Evolutionary conservation across 1,284 basidiomycete genomes (phyloP).

Genomic region (Marasmius fiardii): DNA sequence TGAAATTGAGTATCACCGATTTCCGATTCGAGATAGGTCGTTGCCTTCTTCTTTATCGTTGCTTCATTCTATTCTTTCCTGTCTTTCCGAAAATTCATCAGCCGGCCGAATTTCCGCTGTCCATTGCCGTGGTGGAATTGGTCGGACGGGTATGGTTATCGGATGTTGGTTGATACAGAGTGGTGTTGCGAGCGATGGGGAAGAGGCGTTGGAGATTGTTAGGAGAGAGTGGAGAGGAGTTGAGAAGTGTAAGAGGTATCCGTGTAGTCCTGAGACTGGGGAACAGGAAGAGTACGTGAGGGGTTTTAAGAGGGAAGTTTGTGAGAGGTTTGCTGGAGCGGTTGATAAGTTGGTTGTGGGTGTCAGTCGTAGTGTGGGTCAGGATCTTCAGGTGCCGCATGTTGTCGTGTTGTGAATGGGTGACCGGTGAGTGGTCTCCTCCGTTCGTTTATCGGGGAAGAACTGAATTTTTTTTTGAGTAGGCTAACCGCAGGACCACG

Average conservation of each 20-base stretch:
- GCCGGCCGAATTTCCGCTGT: slow-evolving; percentile 59
- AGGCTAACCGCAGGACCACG: too few relatives aligned
- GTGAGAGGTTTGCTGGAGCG: too few relatives aligned
- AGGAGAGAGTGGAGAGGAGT: slow-evolving; percentile 68
- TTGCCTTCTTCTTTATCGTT: slow-evolving; percentile 54
- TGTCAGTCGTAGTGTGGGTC: too few relatives aligned
- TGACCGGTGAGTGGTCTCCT: too few relatives aligned
- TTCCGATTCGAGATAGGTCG: slow-evolving; percentile 69
- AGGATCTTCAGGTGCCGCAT: too few relatives aligned
- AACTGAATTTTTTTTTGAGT: too few relatives aligned
- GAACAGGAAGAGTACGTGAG: slow-evolving; percentile 70
- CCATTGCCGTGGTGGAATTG: slow-evolving; percentile 75
- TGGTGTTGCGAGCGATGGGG: slow-evolving; percentile 54
- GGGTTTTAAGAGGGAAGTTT: slow-evolving; percentile 35
- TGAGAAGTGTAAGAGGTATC: slow-evolving; percentile 70
- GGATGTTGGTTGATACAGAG: slow-evolving; percentile 77
- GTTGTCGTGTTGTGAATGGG: too few relatives aligned
- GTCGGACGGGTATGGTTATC: slow-evolving; percentile 70
- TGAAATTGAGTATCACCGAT: slow-evolving; percentile 66
- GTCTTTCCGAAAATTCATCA: slow-evolving; percentile 53
- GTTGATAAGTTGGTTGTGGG: too few relatives aligned
- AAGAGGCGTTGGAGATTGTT: slow-evolving; percentile 60
- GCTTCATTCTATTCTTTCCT: slow-evolving; percentile 53
- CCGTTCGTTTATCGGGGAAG: too few relatives aligned
- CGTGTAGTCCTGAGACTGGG: slow-evolving; percentile 75